Base-by-base conservation (phyloP, 2,329 filamentous ascomycete species). In the Fusarium irregulare region DNA sequence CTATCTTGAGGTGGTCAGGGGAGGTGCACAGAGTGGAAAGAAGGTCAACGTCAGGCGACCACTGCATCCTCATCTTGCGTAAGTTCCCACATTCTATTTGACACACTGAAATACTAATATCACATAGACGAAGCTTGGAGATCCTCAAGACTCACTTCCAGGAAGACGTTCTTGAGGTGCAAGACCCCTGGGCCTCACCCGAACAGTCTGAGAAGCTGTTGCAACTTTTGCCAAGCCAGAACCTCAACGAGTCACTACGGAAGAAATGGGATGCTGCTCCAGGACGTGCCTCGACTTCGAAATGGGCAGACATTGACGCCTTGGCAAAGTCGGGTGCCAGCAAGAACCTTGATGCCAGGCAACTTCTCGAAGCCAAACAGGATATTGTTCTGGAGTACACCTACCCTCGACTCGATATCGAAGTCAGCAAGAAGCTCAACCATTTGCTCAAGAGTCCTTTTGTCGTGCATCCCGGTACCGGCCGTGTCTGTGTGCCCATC, bases 401-500 rank as follows among this genome's bases (percentile, higher is more conserved):
- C 9, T 99, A 99, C 80, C 96, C 96, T 5, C 91, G 96, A 41
- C 92, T 99, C 57, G 96, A 99, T 84, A 94, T 96, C 66, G 94
- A 97, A 80, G 96, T 99, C 78, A 96, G 92, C 77, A 98, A 98
- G 85, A 97, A 98, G 79, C 89, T 97, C 60, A 98, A 98, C 83
- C 96, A 99, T 86, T 89, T 99, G 86, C 90, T 99, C 74, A 99
- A 99, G 80, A 94, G 91, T 67, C 96, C 96, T 1, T 99, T 99
- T 77, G 95, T 98, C 65, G 91, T 99, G 40, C 96, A 99, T 78
- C 96, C 96, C 0, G 94, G 94, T 20, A 99, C 96, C 0, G 95
- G 96, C 1, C 85, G 95, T 57, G 93, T 99, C 9, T 99, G 96
- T 83, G 96, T 99, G 54, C 96, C 96, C 3, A 98, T 99, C 75